A percentile compares a stretch with the other conserved stretches of the same genome.
Evolutionary conservation across 148 eudicot genomes (phyloP).

Genomic region (Spergularia bocconei): DNA sequence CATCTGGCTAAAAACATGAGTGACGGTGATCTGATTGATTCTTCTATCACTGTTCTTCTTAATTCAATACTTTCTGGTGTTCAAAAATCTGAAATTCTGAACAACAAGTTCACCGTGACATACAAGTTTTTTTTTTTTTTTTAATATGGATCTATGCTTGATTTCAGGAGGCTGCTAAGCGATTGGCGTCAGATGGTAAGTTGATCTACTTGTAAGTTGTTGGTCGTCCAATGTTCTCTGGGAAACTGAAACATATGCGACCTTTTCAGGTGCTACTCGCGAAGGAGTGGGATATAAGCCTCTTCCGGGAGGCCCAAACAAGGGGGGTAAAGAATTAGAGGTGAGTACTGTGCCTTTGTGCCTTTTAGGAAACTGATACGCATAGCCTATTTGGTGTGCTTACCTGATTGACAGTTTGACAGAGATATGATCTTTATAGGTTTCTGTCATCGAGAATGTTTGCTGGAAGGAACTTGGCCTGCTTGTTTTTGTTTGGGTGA

Average conservation of each 20-base stretch:
- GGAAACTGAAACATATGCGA: neutral
- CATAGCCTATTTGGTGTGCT: neutral
- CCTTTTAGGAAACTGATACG: neutral
- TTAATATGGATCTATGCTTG: conserved; percentile 11
- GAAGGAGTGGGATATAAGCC: conserved; percentile 65
- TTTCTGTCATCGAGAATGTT: conserved; percentile 57
- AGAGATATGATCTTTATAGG: conserved; percentile 38
- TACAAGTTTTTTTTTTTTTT: neutral
- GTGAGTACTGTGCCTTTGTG: conserved; percentile 28
- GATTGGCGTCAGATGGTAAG: conserved; percentile 52
- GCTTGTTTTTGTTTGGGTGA: conserved; percentile 71
- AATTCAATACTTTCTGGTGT: too few relatives aligned
- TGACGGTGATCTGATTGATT: too few relatives aligned
- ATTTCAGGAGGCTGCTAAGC: conserved; percentile 66
- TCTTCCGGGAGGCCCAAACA: conserved; percentile 68
- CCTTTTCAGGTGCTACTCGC: conserved; percentile 40
- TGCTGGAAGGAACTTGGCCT: conserved; percentile 87
- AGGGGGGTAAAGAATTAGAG: conserved; percentile 35
- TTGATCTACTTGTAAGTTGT: conserved; percentile 19
- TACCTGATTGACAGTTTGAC: conserved; percentile 9
- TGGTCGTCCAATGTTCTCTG: neutral
- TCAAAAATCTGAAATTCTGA: neutral
- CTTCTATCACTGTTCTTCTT: too few relatives aligned
- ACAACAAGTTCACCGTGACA: neutral
- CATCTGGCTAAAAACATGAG: too few relatives aligned